These are phyloP conservation scores for Chenopodium berlandieri DNA, from an alignment of 148 eudicot genomes.

Conservation along the genomic window DNA sequence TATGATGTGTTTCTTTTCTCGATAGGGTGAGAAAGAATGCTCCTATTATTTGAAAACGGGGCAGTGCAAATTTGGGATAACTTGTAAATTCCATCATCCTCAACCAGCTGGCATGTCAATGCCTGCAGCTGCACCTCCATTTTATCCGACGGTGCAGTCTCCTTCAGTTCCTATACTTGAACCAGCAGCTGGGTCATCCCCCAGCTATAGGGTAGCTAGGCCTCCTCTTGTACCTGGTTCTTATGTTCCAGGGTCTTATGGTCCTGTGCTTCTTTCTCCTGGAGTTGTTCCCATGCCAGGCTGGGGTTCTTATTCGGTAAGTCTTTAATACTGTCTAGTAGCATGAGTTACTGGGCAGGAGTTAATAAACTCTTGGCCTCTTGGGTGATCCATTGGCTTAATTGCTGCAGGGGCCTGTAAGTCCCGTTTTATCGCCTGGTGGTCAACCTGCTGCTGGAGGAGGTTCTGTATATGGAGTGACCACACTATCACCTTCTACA, in stretches of 20 bases:
- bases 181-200: conserved; percentile 43
- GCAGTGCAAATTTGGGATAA: conserved; percentile 91
- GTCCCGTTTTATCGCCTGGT: conserved; percentile 74
- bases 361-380: neutral
- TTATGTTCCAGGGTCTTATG: conserved; percentile 70
- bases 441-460: conserved; percentile 60
- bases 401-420: conserved; percentile 64
- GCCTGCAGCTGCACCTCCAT: conserved; percentile 77
- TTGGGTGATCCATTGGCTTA: conserved; percentile 64
- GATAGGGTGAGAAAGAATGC: conserved; percentile 90
- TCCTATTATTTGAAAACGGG: conserved; percentile 99
- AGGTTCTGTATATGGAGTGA: conserved; percentile 61
- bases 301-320: conserved; percentile 86
- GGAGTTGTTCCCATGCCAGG: conserved; percentile 81
- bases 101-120: conserved; percentile 56
- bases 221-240: conserved; percentile 80
- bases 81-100: conserved; percentile 99
- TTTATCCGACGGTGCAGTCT: conserved; percentile 88
- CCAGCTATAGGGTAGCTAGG: conserved; percentile 58
- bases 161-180: conserved; percentile 64
- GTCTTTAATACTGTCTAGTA: conserved; percentile 14
- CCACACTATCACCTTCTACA: conserved; percentile 57
- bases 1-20: conserved; percentile 8
- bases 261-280: conserved; percentile 70
- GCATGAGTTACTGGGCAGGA: neutral